A percentile compares a stretch with the other conserved stretches of the same genome.
These are phyloP conservation scores for Scopulariopsis brevicaulis DNA, from an alignment of 2,329 filamentous ascomycete species.

Conservation along the genomic window DNA sequence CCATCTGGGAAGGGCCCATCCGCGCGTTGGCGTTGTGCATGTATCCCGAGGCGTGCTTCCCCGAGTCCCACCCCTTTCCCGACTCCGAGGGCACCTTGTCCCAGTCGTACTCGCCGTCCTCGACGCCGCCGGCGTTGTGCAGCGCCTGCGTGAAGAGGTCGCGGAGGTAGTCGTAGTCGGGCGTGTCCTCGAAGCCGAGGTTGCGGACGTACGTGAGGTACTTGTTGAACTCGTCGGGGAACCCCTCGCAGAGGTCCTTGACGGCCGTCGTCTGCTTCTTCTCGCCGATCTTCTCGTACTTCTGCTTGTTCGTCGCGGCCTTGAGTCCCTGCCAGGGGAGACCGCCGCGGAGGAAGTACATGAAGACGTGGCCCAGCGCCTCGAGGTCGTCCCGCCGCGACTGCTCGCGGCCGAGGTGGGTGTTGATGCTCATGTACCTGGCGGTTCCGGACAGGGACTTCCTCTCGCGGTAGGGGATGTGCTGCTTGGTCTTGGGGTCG, in stretches of 20 bases:
- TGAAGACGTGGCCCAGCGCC: slow-evolving; percentile 66
- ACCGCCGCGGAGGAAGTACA: slow-evolving; percentile 63
- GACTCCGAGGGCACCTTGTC: slow-evolving; percentile 83
- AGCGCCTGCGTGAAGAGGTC: slow-evolving; percentile 94
- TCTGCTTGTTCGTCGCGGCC: slow-evolving; percentile 78
- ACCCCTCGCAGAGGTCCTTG: slow-evolving; percentile 93
- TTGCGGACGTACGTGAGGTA: slow-evolving; percentile 97
- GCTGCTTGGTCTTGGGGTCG: slow-evolving; percentile 97
- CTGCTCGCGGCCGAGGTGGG: slow-evolving; percentile 90
- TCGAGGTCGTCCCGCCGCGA: slow-evolving; percentile 93
- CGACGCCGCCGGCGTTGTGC: slow-evolving; percentile 87
- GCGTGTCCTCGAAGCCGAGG: slow-evolving; percentile 94
- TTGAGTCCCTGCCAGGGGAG: slow-evolving; percentile 65
- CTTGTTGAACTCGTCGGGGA: slow-evolving; percentile 95
- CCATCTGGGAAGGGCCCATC: slow-evolving; percentile 74
- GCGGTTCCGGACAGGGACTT: slow-evolving; percentile 96
- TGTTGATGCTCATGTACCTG: slow-evolving; percentile 99
- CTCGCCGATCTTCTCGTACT: slow-evolving; percentile 99
- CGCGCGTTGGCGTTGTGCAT: slow-evolving; percentile 68
- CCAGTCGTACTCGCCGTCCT: slow-evolving; percentile 99
- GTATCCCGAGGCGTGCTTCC: slow-evolving; percentile 53
- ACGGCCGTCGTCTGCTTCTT: slow-evolving; percentile 98
- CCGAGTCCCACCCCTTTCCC: slow-evolving; percentile 78
- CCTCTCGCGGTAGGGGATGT: slow-evolving; percentile 93
- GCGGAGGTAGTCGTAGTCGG: slow-evolving; percentile 94